A percentile compares a stretch with the other conserved stretches of the same genome.
Conservation (phyloP, 257 asterid species). For the Thymus mandschuricus region DNA sequence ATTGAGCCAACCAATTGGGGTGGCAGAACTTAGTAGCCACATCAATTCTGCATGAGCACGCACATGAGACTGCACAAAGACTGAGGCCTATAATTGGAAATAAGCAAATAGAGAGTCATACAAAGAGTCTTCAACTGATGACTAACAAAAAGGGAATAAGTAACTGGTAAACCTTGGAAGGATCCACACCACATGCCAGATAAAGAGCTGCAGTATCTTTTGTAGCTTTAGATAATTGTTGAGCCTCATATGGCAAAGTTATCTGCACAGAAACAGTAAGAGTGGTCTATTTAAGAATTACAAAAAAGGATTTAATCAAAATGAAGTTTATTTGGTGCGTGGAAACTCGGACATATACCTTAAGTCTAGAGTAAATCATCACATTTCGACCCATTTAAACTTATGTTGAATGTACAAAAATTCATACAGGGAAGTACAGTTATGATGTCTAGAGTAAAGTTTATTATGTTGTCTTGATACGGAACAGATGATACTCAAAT, state of each 20-base stretch:
- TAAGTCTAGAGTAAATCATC: constrained; percentile 23
- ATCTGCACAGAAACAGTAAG: constrained; percentile 55
- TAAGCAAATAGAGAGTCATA: constrained; percentile 30
- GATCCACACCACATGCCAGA: constrained; percentile 95
- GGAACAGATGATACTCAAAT: constrained; percentile 12
- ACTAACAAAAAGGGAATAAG: constrained; percentile 15
- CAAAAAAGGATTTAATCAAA: background rate
- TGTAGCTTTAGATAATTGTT: constrained; percentile 77
- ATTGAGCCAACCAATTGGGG: constrained; percentile 97
- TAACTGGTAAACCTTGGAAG: constrained; percentile 64
- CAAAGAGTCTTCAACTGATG: constrained; percentile 14
- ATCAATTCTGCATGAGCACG: constrained; percentile 92
- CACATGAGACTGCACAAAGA: constrained; percentile 98
- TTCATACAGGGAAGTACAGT: constrained; percentile 11
- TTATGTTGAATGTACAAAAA: constrained; percentile 1
- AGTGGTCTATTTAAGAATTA: constrained; percentile 9
- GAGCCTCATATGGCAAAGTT: constrained; percentile 82
- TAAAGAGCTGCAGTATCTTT: constrained; percentile 96
- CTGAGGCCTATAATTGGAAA: constrained; percentile 74
- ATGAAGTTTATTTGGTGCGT: constrained; percentile 9
- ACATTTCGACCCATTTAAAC: constrained; percentile 4
- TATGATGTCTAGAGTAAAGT: background rate
- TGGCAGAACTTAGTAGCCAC: constrained; percentile 92
- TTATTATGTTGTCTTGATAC: constrained; percentile 15
- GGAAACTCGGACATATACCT: constrained; percentile 25